phyloP scores from a whole-genome alignment of 2,329 filamentous ascomycete genomes.

The Aureobasidium pullulans region DNA sequence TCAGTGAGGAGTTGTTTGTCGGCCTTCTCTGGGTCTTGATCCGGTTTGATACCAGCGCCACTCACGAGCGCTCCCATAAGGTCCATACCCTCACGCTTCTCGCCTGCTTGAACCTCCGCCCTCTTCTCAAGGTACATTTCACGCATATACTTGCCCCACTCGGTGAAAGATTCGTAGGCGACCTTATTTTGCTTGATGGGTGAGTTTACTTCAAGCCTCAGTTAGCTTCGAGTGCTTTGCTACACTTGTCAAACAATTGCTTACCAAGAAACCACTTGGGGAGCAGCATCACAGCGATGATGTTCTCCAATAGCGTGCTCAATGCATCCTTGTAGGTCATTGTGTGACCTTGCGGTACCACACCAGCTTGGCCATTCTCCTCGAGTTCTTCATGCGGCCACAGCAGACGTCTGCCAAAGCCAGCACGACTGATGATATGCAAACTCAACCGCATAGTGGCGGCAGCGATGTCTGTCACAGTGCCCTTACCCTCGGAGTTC shows the following conservation, averaged over 20 bases:
- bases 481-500: slow-evolving; percentile 34
- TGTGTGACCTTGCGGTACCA: slow-evolving; percentile 44
- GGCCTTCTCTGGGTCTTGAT: slow-evolving; percentile 31
- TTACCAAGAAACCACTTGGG: slow-evolving; percentile 50
- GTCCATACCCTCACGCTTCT: slow-evolving; percentile 43
- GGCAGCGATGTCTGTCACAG: slow-evolving; percentile 50
- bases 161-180: slow-evolving; percentile 49
- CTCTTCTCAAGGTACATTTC: slow-evolving; percentile 60
- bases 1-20: slow-evolving; percentile 46
- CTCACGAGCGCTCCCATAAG: slow-evolving; percentile 49
- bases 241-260: slow-evolving; percentile 15
- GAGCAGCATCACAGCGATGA: slow-evolving; percentile 54
- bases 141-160: slow-evolving; percentile 63
- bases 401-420: slow-evolving; percentile 55
- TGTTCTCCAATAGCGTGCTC: slow-evolving; percentile 53
- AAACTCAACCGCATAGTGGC: slow-evolving; percentile 60
- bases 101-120: slow-evolving; percentile 34
- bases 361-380: slow-evolving; percentile 17
- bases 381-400: slow-evolving; percentile 51
- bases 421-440: slow-evolving; percentile 59
- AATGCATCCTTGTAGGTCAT: slow-evolving; percentile 61
- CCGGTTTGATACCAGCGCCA: slow-evolving; percentile 32
- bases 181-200: slow-evolving; percentile 47
- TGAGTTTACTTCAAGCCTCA: slow-evolving; percentile 29
- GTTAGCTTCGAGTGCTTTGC: background rate